Percentiles rank a stretch among this genome's conserved stretches.
These are phyloP conservation scores for Lipomyces sp. DNA, from an alignment of 805 yeast species.

Conservation along the genomic window DNA sequence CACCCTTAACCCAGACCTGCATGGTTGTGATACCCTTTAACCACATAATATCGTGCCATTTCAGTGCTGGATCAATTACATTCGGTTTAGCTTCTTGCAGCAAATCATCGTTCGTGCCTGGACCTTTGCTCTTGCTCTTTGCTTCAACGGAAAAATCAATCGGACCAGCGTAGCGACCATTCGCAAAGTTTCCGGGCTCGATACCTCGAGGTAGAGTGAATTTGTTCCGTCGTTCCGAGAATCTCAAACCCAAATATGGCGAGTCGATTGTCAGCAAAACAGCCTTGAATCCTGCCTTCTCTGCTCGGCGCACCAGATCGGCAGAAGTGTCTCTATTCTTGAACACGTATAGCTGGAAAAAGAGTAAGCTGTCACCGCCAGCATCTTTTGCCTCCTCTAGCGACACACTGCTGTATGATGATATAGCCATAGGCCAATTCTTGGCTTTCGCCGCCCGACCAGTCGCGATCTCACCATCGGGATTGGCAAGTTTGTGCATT, in stretches of 20 bases:
- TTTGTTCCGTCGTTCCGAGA: conserved; percentile 50
- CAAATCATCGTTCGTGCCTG: conserved; percentile 26
- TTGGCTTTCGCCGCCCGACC: conserved; percentile 40
- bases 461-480: conserved; percentile 43
- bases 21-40: conserved; percentile 47
- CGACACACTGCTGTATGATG: conserved; percentile 35
- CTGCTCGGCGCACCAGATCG: conserved; percentile 39
- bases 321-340: conserved; percentile 38
- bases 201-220: conserved; percentile 40
- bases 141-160: conserved; percentile 31
- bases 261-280: conserved; percentile 62
- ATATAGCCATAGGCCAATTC: conserved; percentile 39
- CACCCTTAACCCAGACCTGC: conserved; percentile 63
- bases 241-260: conserved; percentile 60
- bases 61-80: conserved; percentile 34
- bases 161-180: conserved; percentile 33
- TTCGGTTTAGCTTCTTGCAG: conserved; percentile 25
- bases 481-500: conserved; percentile 42
- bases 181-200: conserved; percentile 41
- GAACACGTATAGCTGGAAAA: conserved; percentile 40
- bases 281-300: conserved; percentile 48
- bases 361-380: conserved; percentile 28
- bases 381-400: conserved; percentile 37
- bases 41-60: conserved; percentile 40
- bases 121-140: conserved; percentile 28